Evolutionary conservation across 2,329 filamentous ascomycete species (phyloP).

Genomic region (Sporothrix mexicana): DNA sequence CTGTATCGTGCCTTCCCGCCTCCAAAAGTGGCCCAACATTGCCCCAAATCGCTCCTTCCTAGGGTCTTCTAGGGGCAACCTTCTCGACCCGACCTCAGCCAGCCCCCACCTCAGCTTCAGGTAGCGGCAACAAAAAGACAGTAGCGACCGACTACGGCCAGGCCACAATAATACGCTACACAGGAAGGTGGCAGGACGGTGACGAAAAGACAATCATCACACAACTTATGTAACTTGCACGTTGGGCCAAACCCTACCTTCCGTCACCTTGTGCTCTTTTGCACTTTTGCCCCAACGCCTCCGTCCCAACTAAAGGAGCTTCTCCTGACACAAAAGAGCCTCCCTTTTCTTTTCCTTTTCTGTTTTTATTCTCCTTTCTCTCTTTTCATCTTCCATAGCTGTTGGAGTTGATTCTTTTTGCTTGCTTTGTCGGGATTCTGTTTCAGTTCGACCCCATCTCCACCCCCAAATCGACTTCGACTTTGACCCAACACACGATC

Average conservation of each 20-base stretch:
- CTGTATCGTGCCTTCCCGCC: neutral
- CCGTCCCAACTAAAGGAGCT: neutral
- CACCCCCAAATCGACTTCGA: neutral
- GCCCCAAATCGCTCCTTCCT: neutral
- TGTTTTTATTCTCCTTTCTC: neutral
- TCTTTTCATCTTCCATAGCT: neutral
- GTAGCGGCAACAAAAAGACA: conserved; percentile 1
- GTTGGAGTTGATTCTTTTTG: no score
- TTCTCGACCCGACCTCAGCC: conserved; percentile 10
- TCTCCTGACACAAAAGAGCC: neutral
- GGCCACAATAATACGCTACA: neutral
- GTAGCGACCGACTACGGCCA: conserved; percentile 18
- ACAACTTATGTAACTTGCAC: neutral
- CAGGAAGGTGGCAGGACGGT: neutral
- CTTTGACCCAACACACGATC: neutral
- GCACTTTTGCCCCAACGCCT: conserved; percentile 5
- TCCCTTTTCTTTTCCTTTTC: no score
- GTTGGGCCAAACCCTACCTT: no score
- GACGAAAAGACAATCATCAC: conserved; percentile 17
- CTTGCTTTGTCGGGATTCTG: no score
- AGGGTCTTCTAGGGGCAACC: neutral
- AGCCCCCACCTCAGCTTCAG: neutral
- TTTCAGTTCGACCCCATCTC: neutral
- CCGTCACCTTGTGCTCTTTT: no score
- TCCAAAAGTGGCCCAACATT: neutral